Evolutionary conservation across 441 rosid species (phyloP), one percentile per base, ranked within the genome.

Genomic region (Raphanus hybrid): DNA sequence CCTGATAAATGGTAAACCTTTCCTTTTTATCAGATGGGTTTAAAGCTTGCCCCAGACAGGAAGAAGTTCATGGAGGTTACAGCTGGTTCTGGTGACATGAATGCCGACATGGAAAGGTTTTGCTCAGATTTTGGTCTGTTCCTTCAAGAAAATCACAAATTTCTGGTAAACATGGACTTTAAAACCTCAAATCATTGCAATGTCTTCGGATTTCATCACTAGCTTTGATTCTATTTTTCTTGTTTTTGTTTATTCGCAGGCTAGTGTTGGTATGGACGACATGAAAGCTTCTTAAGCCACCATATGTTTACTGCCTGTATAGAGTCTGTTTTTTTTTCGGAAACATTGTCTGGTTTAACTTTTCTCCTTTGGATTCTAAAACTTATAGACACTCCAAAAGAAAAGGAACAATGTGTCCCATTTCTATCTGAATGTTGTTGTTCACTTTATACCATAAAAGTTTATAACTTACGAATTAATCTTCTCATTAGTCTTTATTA

Each of bases 1-100:
- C 32, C 48, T 41, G 48, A 52, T 15, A 12, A 32, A 43, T 29
- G 43, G 77, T 54, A 58, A 67, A 63, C 34, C 48, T 11, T 2
- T 16, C 5, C 4, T 43, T 12, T 74, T 43, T 16, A 67, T 26
- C 88, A 92, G 99, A 81, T 95, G 64, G 97, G 95, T 43, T 86
- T 93, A 92, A 93, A 91, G 86, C 90, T 95, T 70, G 97, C 97
- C 43, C 97, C 98, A 9, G 96, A 93, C 57, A 91, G 98, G 91
- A 89, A 91, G 85, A 95, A 89, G 86, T 95, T 95, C 82, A 91
- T 91, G 96, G 95, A 91, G 14, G 94, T 93, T 16, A 81, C 91
- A 69, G 71, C 89, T 54, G 92, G 99, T 71, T 66, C 95, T 0
- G 98, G 98, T 67, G 91, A 91, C 75, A 63, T 90, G 34, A 75